phyloP scores from a whole-genome alignment of 768 basidiomycete genomes.

The Pleurotus tuoliensis region DNA sequence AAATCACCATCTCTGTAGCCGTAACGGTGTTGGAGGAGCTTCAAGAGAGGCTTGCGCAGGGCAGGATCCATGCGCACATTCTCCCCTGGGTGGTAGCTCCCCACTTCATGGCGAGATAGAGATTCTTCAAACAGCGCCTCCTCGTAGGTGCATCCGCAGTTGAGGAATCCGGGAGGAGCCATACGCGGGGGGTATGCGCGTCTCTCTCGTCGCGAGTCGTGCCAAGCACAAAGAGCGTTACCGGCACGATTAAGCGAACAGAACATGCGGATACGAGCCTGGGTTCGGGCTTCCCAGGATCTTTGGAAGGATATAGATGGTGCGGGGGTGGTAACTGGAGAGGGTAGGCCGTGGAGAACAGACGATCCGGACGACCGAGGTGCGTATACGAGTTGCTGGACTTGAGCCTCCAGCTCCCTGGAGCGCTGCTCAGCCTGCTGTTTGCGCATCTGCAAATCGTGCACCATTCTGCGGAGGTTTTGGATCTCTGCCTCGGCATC shows the following conservation, averaged over 20 bases:
- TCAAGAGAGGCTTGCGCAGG: conserved; percentile 74
- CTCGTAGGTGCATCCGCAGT: conserved; percentile 83
- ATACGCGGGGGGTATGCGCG: conserved; percentile 73
- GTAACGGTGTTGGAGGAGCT: conserved; percentile 67
- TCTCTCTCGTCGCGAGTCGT: conserved; percentile 83
- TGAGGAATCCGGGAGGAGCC: conserved; percentile 74
- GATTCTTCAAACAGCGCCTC: conserved; percentile 88
- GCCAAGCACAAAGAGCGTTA: conserved; percentile 88
- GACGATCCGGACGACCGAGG: conserved; percentile 3
- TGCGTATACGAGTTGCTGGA: conserved; percentile 21
- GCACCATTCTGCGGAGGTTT: conserved; percentile 52
- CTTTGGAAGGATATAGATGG: conserved; percentile 49
- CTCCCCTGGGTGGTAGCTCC: conserved; percentile 81
- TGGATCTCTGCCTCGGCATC: conserved; percentile 47
- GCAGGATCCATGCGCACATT: conserved; percentile 87
- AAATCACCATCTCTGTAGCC: conserved; percentile 85
- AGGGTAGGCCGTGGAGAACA: conserved; percentile 17
- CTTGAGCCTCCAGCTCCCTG: conserved; percentile 39
- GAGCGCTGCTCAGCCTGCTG: conserved; percentile 45
- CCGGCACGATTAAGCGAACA: conserved; percentile 85
- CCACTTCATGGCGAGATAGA: conserved; percentile 72
- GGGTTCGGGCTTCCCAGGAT: conserved; percentile 71
- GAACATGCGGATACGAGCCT: conserved; percentile 64
- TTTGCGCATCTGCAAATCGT: conserved; percentile 61
- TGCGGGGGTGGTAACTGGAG: conserved; percentile 22